Evolutionary conservation across 139 green algal genomes (phyloP), one percentile per base, ranked within the genome.

Genomic region (Chlorella sp.): DNA sequence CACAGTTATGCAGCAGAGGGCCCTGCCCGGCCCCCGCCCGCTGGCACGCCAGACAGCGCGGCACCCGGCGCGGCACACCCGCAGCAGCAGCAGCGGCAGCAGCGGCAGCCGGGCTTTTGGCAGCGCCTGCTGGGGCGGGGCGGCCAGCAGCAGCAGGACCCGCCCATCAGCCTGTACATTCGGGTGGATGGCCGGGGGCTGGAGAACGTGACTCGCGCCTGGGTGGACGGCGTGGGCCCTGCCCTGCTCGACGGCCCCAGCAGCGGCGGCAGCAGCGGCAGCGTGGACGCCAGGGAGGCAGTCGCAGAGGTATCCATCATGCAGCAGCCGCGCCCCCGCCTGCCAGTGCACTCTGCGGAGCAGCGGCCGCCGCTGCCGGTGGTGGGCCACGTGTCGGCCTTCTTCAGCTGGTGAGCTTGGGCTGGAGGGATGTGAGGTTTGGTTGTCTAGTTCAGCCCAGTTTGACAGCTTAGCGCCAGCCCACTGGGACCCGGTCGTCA

Each of bases 181-280:
- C 75, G 78, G 26, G 82, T 86, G 65, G 80, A 86, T 26, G 85
- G 85, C 17, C 51, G n/a, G 43, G 85, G 85, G 9, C 69, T 89
- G 56, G 36, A 46, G 28, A 86, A 82, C 32, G 78, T 89, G 41
- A 82, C 40, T 6, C 30, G 26, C 0, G 80, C 70, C 24, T 86
- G 72, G 80, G n/a, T 89, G 4, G 82, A 82, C 17, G 81, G 81
- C 46, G 44, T 73, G 3, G 38, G 69, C 28, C 34, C 64, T 0
- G 60, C 40, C 28, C 28, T 20, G 56, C 41, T 60, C 19, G 24
- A 0, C 64, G 60, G 17, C n/a, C 7, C 46, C 64, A 5, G 80
- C 67, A 80, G 69, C 60, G 3, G 36, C 34, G 30, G 11, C 16
- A 32, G 48, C 81, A 38, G 26, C 26, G 13, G 16, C 51, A 38